phyloP scores from a whole-genome alignment of 805 yeast species.

The Candida succiphila region DNA sequence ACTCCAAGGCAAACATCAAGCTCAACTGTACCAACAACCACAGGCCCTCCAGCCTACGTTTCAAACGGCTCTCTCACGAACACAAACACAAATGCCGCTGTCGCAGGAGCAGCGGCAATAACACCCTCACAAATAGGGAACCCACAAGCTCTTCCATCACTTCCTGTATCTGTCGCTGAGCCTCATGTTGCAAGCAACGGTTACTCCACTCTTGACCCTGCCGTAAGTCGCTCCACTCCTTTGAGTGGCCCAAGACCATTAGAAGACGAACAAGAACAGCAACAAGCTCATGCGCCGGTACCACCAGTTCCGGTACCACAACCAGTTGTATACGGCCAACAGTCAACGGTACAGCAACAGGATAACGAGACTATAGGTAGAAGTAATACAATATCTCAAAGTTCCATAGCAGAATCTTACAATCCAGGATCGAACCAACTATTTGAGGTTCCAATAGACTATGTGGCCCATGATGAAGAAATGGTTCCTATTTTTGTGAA shows the following conservation, averaged over 20 bases:
- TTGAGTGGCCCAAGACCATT: constrained; percentile 16
- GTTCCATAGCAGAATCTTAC: not conserved
- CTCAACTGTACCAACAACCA: not conserved
- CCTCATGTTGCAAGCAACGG: too few relatives aligned
- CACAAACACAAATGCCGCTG: constrained; percentile 1
- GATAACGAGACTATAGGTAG: not conserved
- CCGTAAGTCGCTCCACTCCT: constrained; percentile 3
- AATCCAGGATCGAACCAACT: constrained; percentile 26
- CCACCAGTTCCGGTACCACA: constrained; percentile 18
- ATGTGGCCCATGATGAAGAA: constrained; percentile 77
- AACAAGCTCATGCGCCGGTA: not conserved
- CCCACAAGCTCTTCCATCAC: not conserved
- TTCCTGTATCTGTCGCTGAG: constrained; percentile 1
- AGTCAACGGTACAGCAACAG: not conserved
- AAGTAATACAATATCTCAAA: not conserved
- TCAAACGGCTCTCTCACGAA: not conserved
- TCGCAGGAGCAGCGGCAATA: not conserved
- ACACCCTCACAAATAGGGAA: not conserved
- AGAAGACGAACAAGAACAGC: constrained; percentile 1
- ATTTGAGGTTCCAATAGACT: constrained; percentile 79
- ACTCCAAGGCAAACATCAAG: not conserved
- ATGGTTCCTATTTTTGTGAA: constrained; percentile 87
- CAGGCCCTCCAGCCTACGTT: not conserved
- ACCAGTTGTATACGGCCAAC: not conserved
- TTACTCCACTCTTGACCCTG: constrained; percentile 19